A percentile compares a stretch with the other conserved stretches of the same genome.
phyloP scores from a whole-genome alignment of 2,329 filamentous ascomycete species.

The Sphaerulina vaccinii region DNA sequence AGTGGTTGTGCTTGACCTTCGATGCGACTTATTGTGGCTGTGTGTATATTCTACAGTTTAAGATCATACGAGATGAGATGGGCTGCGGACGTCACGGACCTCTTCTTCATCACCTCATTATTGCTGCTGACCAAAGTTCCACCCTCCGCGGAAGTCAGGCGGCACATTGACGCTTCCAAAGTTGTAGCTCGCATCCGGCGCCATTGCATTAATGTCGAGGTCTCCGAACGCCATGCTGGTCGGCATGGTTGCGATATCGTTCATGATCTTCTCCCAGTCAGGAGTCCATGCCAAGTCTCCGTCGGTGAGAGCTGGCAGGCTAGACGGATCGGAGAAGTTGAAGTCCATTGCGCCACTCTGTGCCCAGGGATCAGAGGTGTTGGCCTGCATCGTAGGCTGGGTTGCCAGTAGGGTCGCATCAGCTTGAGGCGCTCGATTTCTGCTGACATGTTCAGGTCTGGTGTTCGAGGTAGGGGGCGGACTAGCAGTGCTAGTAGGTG shows the following conservation, averaged over 20 bases:
- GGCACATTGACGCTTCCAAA: background rate
- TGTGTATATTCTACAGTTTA: too few relatives aligned
- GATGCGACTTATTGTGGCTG: too few relatives aligned
- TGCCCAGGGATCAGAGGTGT: background rate
- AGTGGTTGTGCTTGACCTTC: too few relatives aligned
- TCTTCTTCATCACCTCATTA: background rate
- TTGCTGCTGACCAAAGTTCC: background rate
- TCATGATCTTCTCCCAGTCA: slow-evolving; percentile 31
- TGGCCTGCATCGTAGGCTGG: background rate
- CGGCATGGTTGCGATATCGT: slow-evolving; percentile 21
- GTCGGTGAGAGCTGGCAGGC: background rate
- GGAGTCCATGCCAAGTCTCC: slow-evolving; percentile 24
- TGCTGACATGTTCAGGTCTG: too few relatives aligned
- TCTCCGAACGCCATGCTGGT: slow-evolving; percentile 1
- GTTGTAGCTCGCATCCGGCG: background rate
- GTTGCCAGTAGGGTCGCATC: too few relatives aligned
- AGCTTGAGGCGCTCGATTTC: too few relatives aligned
- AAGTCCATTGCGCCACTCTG: background rate
- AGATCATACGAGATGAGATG: too few relatives aligned
- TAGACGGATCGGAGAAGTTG: background rate
- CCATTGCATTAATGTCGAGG: background rate
- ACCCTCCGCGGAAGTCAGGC: background rate
- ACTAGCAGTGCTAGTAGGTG: too few relatives aligned
- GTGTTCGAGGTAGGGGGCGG: background rate
- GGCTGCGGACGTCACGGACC: background rate